Evolutionary conservation across 768 basidiomycete species (phyloP), one percentile per base, ranked within the genome.

Genomic region (Tylopilus balloui): DNA sequence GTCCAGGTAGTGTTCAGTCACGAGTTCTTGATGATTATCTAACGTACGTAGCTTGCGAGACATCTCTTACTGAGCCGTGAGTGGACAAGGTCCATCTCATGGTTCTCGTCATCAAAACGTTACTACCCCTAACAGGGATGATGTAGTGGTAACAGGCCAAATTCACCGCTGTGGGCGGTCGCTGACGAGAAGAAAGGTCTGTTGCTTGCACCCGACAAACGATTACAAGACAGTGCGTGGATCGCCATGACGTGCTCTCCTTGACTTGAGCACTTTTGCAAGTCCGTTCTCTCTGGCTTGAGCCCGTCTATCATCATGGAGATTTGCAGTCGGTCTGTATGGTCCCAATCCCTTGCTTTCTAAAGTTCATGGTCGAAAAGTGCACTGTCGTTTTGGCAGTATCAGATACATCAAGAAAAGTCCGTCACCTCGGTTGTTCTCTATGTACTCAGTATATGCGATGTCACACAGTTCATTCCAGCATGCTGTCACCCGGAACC

Each of bases 371-470:
- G 4, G 12, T 29, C 17, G 25, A 27, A 23, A 47, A 89, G 88
- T 19, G 88, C 90, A 4, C 78, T 92, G 49, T 87, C 89, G 4
- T 92, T 92, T 65, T 92, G 90, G 90, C 87, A 90, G 64, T 92
- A 92, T 64, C 90, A 92, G 60, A 78, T 84, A 43, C 86, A 88
- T 54, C 90, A 92, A 67, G 90, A 92, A 71, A 83, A 79, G 89
- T 87, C 48, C 49, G 69, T 57, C 20, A 19, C 6, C 49, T 24
- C 24, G 23, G 31, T 35, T 14, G 40, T 46, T 25, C 9, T 14
- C 31, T 4, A 0, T 45, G 12, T 37, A 19, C 28, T 14, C 42
- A 41, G 12, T 38, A 47, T 40, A n/a, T 29, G 40, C 52, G 20
- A 50, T 39, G 47, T 38, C 21, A 21, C 47, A 25, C 38, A 56